Base-by-base conservation (phyloP, 1,284 basidiomycete species). In the Ceraceosorus bombacis region DNA sequence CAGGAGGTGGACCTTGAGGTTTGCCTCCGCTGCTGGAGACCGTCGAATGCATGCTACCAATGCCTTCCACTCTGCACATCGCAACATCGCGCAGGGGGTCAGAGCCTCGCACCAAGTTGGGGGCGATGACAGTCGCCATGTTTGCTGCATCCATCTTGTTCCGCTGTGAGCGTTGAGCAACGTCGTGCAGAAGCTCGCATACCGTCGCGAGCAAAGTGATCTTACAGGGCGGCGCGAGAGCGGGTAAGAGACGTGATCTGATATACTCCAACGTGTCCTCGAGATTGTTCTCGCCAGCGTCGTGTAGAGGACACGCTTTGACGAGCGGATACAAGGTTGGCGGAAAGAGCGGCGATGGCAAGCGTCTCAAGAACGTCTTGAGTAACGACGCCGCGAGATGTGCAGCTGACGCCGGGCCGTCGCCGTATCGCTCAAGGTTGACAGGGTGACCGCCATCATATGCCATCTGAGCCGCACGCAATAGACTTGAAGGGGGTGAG, bases 81-180 rank as follows among this genome's bases (percentile, higher is more conserved):
- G 61, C 51, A 8, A 74, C 59, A 38, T 74, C 72, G 55, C 64
- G 62, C 10, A 69, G 56, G 12, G 67, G 61, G 15, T 71, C 70
- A 0, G 63, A 61, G 37, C 69, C 66, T 12, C 57, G 58, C 0
- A 73, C 68, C 55, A 91, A 82, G 68, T 90, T 91, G 10, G 89
- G 88, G 59, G 82, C 83, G 37, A 90, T 79, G 5, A 90, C 88
- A 49, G 90, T 81, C 8, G 88, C 82, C 49, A 90, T 83, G 71
- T 90, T 91, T 67, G 86, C 83, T 27, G 88, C 86, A 70, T 88
- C 86, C 88, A 91, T 91, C 54, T 83, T 82, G 73, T 90, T 90
- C 4, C 78, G 79, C 1, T 81, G 79, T 0, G 85, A 81, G 12
- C 83, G 84, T 10, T 85, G 78, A 0, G 88, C 85, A 5, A 89